A percentile compares a stretch with the other conserved stretches of the same genome.
Conservation (phyloP, 2,329 filamentous ascomycete genomes). For the Exophiala lecanii-corni region DNA sequence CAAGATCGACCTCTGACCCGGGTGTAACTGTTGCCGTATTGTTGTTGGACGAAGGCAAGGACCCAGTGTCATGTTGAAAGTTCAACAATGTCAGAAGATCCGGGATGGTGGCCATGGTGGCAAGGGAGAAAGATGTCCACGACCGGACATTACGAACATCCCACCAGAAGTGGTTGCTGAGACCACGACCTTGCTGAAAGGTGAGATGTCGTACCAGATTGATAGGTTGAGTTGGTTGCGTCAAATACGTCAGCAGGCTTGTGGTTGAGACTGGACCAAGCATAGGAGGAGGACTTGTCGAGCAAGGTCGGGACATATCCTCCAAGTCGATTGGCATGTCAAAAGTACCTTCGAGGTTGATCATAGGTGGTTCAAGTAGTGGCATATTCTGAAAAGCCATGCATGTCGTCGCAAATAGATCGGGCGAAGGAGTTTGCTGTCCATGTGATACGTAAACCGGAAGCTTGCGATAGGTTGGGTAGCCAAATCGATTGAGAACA, state of each 20-base stretch:
- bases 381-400: constrained; percentile 28
- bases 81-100: constrained; percentile 68
- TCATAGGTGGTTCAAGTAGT: constrained; percentile 25
- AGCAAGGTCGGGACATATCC: constrained; percentile 34
- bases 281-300: constrained; percentile 40
- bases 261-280: constrained; percentile 46
- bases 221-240: constrained; percentile 72
- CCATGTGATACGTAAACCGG: constrained; percentile 52
- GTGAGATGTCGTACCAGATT: constrained; percentile 76
- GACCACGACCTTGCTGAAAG: constrained; percentile 59
- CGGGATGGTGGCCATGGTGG: constrained; percentile 67
- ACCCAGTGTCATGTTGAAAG: constrained; percentile 58
- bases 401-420: constrained; percentile 25
- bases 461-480: constrained; percentile 77
- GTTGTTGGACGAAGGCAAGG: constrained; percentile 51
- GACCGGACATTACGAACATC: constrained; percentile 81
- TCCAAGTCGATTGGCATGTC: constrained; percentile 26
- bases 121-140: constrained; percentile 75
- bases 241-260: constrained; percentile 73
- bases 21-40: constrained; percentile 57
- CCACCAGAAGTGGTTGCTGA: constrained; percentile 89
- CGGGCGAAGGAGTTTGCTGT: constrained; percentile 36
- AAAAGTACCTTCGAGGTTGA: constrained; percentile 39
- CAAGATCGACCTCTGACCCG: constrained; percentile 72
- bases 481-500: constrained; percentile 66